Evolutionary conservation across 805 yeast species (phyloP), one percentile per base, ranked within the genome.

Genomic region (Cyberlindnera nakhonratchasimensis): DNA sequence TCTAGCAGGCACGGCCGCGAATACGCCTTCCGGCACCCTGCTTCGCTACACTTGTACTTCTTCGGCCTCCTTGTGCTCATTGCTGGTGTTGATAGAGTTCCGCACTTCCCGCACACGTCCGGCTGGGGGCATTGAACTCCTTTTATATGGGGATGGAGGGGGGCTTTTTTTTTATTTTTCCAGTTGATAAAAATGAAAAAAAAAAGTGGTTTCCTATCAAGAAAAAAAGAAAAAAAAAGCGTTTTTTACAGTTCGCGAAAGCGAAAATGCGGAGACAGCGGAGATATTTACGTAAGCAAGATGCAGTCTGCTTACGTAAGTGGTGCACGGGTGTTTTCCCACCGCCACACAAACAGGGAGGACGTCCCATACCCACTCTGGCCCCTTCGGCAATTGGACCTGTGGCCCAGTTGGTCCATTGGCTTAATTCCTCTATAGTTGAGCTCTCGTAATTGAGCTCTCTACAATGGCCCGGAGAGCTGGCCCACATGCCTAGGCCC

Each of bases 1-100:
- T 71, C 76, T 36, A 80, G 61, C 11, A 79, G 59, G 3, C 80
- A 72, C 0, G 86, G 86, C 39, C 77, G 65, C 12, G 71, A 57
- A 47, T 78, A 81, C 0, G 77, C 72, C 54, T 78, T 80, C 16
- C 55, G 66, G 47, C 86, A 80, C 1, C 66, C 72, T 4, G 59
- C 65, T 37, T 55, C 57, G 10, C 61, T 58, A 55, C 86, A 80
- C 7, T 52, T 43, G 53, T 75, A 72, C 35, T 52, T 63, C 54
- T 77, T 79, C 2, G 68, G 67, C 32, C 52, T 34, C 34, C 37
- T 42, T 29, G 22, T 23, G 29, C 28, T 20, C 16, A 21, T 36
- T 16, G n/a, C n/a, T n/a, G n/a, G n/a, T n/a, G n/a, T n/a, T n/a
- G n/a, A n/a, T n/a, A n/a, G n/a, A n/a, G n/a, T n/a, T n/a, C n/a